phyloP scores from a whole-genome alignment of 192 early-diverging fungal species.

The Coemansia interrupta region DNA sequence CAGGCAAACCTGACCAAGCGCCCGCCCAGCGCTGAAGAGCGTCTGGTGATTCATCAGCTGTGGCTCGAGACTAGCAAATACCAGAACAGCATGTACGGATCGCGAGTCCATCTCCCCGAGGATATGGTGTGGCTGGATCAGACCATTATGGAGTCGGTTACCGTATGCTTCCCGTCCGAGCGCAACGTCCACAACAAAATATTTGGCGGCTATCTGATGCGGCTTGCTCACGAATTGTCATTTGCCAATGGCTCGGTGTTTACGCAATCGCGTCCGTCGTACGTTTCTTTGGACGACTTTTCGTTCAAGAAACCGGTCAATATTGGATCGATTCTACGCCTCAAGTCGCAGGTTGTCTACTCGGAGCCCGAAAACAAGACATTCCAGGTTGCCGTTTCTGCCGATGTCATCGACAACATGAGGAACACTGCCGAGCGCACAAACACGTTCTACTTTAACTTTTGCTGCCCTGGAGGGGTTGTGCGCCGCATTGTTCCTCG shows the following conservation, averaged over 20 bases:
- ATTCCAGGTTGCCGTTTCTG: conserved; percentile 65
- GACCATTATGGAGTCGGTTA: conserved; percentile 67
- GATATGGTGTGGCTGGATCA: conserved; percentile 71
- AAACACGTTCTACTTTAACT: conserved; percentile 88
- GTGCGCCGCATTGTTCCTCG: conserved; percentile 68
- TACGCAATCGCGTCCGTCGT: conserved; percentile 55
- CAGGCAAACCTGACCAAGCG: conserved; percentile 57
- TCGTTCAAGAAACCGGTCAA: conserved; percentile 81
- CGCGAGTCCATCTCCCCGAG: conserved; percentile 34
- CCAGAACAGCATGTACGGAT: conserved; percentile 34
- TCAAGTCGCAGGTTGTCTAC: conserved; percentile 77
- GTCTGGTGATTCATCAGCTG: conserved; percentile 71
- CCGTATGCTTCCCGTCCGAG: conserved; percentile 70
- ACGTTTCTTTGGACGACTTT: conserved; percentile 70
- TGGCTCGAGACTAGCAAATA: conserved; percentile 71
- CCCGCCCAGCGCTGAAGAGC: conserved; percentile 78
- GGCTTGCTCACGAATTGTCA: conserved; percentile 80
- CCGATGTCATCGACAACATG: conserved; percentile 73
- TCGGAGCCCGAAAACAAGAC: conserved; percentile 58
- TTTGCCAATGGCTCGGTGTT: conserved; percentile 73
- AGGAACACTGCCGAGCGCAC: conserved; percentile 63
- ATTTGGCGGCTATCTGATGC: conserved; percentile 81
- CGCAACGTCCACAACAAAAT: conserved; percentile 78
- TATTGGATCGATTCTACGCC: conserved; percentile 71
- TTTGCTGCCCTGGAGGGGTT: conserved; percentile 44